Conservation (phyloP, 2,329 filamentous ascomycete species). For the Ascosphaera aggregata region DNA sequence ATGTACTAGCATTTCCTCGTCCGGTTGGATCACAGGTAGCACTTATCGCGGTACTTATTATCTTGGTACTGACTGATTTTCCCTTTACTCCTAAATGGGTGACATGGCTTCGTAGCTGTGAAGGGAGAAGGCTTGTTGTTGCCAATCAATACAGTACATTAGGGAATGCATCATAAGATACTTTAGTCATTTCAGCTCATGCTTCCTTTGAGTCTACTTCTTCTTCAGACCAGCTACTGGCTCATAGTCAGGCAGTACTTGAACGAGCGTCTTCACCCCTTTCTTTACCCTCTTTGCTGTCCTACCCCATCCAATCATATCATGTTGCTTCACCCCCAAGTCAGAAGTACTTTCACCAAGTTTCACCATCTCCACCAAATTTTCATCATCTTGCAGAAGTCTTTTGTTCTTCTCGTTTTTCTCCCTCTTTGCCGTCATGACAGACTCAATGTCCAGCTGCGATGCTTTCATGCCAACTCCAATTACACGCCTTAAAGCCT, state of each 20-base stretch:
- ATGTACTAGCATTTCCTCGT: too few species aligned
- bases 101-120: too few species aligned
- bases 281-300: constrained; percentile 5
- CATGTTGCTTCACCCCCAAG: constrained; percentile 1
- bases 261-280: constrained; percentile 5
- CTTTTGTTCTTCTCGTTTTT: background rate
- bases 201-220: constrained; percentile 1
- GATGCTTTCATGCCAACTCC: constrained; percentile 5
- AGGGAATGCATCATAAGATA: background rate
- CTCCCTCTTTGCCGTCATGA: constrained; percentile 1
- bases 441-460: constrained; percentile 3
- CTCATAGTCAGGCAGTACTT: constrained; percentile 3
- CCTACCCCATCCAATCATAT: constrained; percentile 5
- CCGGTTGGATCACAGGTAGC: too few species aligned
- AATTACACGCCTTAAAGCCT: constrained; percentile 6
- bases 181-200: background rate
- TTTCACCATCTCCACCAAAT: constrained; percentile 7
- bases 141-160: too few species aligned
- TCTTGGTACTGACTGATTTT: too few species aligned
- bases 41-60: too few species aligned
- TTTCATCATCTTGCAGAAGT: constrained; percentile 5
- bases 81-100: too few species aligned
- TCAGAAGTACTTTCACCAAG: constrained; percentile 3
- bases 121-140: too few species aligned
- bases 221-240: background rate